Evolutionary conservation across 805 yeast species (phyloP).

Genomic region (Pichia ethanolica): DNA sequence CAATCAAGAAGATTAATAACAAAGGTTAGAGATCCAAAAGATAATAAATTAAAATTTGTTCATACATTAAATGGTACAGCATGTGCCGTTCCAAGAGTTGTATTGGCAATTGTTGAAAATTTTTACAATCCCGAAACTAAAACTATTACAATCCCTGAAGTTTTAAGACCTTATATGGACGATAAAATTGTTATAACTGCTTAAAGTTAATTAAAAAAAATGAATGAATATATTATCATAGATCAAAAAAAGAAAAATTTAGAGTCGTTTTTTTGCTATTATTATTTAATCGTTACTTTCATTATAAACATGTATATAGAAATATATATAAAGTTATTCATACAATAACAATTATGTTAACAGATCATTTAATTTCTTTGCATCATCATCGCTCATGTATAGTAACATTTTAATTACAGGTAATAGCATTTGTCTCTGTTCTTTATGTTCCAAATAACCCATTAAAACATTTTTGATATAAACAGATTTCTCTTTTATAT

Average conservation of each 20-base stretch:
- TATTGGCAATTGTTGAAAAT: conserved; percentile 86
- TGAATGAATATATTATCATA: neutral
- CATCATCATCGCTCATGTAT: conserved; percentile 63
- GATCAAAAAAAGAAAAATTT: too few relatives aligned
- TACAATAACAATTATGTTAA: neutral
- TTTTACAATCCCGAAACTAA: conserved; percentile 54
- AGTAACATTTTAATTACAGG: conserved; percentile 80
- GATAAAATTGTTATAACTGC: conserved; percentile 34
- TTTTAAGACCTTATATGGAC: conserved; percentile 66
- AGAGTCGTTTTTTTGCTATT: too few relatives aligned
- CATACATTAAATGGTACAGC: conserved; percentile 95
- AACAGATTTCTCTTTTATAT: conserved; percentile 46
- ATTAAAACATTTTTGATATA: conserved; percentile 85
- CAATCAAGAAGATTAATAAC: conserved; percentile 82
- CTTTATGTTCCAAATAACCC: conserved; percentile 86
- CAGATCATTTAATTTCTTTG: conserved; percentile 43
- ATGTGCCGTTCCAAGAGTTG: conserved; percentile 87
- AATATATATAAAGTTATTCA: neutral
- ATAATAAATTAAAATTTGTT: conserved; percentile 39
- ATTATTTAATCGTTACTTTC: too few relatives aligned
- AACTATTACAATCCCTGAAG: conserved; percentile 57
- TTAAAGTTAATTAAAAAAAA: neutral
- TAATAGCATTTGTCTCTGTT: conserved; percentile 76
- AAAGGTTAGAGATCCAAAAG: conserved; percentile 33
- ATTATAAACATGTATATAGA: neutral